phyloP scores from a whole-genome alignment of 2,329 filamentous ascomycete genomes.

The Kalmusia sp. region DNA sequence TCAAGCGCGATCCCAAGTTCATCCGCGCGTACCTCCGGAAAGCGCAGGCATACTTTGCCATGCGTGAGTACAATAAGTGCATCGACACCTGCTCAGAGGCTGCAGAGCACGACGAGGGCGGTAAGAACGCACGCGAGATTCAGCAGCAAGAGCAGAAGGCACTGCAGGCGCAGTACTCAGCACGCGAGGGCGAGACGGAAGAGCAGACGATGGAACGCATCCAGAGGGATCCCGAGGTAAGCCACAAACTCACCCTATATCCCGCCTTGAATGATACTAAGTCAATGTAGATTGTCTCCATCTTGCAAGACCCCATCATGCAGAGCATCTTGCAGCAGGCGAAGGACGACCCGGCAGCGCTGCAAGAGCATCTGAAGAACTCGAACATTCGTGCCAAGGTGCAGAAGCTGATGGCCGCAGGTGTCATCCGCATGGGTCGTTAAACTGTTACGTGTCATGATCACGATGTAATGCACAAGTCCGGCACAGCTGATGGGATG shows the following conservation, averaged over 20 bases:
- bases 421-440: slow-evolving; percentile 82
- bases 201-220: slow-evolving; percentile 93
- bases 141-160: slow-evolving; percentile 95
- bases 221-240: slow-evolving; percentile 86
- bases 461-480: slow-evolving; percentile 15
- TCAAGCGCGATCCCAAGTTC: slow-evolving; percentile 89
- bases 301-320: slow-evolving; percentile 97
- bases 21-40: slow-evolving; percentile 97
- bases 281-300: slow-evolving; percentile 73
- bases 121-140: slow-evolving; percentile 88
- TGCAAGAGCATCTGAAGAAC: slow-evolving; percentile 98
- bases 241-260: slow-evolving; percentile 38
- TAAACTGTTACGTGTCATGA: slow-evolving; percentile 26
- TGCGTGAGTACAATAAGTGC: slow-evolving; percentile 97
- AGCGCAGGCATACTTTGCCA: slow-evolving; percentile 92
- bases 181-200: slow-evolving; percentile 93
- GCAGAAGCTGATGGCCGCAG: slow-evolving; percentile 91
- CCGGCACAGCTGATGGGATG: slow-evolving; percentile 2
- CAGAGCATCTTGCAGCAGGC: slow-evolving; percentile 96
- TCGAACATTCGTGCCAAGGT: slow-evolving; percentile 84
- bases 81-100: slow-evolving; percentile 89
- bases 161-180: slow-evolving; percentile 84
- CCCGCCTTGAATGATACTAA: slow-evolving; percentile 27
- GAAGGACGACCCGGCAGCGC: slow-evolving; percentile 87
- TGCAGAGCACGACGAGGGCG: slow-evolving; percentile 74